These are phyloP conservation scores for Senna tora DNA, from an alignment of 306 rosid species.

Conservation along the genomic window DNA sequence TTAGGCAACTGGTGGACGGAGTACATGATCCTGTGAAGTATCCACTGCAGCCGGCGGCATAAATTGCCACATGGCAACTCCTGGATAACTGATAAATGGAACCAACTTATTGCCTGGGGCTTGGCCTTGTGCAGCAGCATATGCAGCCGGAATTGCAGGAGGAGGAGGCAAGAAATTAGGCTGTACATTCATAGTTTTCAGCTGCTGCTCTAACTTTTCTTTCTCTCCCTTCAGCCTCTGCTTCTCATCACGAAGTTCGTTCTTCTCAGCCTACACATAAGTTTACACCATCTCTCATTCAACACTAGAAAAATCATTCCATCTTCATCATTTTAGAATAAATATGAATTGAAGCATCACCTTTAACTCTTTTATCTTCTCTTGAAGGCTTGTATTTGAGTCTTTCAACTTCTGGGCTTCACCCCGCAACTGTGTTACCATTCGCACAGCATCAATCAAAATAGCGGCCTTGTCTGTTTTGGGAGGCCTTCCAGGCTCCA, in stretches of 20 bases:
- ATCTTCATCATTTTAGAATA: not conserved
- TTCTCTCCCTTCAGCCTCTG: constrained; percentile 90
- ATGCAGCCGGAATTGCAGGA: constrained; percentile 79
- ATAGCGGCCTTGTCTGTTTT: constrained; percentile 94
- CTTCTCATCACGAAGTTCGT: constrained; percentile 91
- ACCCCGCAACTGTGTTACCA: constrained; percentile 86
- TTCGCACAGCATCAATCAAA: constrained; percentile 82
- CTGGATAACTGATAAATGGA: constrained; percentile 88
- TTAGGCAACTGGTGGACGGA: constrained; percentile 98
- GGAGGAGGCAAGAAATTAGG: constrained; percentile 83
- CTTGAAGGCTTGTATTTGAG: constrained; percentile 80
- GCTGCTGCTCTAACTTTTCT: constrained; percentile 91
- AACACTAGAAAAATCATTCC: not conserved
- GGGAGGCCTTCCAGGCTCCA: constrained; percentile 95
- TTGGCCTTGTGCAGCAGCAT: constrained; percentile 84
- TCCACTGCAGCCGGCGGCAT: constrained; percentile 98
- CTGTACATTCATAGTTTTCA: constrained; percentile 74
- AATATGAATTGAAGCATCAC: constrained; percentile 39
- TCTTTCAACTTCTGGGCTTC: constrained; percentile 94
- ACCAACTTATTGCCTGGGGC: constrained; percentile 86
- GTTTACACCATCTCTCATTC: constrained; percentile 25
- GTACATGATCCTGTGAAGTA: constrained; percentile 98
- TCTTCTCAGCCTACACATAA: constrained; percentile 74
- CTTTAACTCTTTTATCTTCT: constrained; percentile 93
- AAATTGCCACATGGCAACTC: constrained; percentile 99